Conservation (phyloP, 768 basidiomycete species). For the Tubosaeta sp. region DNA sequence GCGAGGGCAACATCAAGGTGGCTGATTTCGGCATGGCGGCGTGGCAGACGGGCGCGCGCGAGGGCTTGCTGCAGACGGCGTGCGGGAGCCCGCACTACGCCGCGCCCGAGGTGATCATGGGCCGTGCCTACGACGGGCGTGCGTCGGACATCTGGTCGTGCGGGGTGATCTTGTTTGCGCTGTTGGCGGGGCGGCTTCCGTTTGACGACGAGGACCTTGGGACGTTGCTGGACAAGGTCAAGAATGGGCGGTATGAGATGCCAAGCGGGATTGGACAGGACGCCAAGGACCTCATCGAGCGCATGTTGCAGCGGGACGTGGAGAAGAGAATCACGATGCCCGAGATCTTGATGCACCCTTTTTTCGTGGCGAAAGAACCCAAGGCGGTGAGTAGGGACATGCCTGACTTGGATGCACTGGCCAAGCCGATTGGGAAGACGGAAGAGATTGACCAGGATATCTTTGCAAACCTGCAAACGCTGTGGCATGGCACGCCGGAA, state of each 20-base stretch:
- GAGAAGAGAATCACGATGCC: constrained; percentile 76
- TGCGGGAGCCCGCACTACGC: constrained; percentile 97
- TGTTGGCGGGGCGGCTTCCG: constrained; percentile 84
- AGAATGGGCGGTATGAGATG: constrained; percentile 67
- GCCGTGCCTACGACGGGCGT: constrained; percentile 78
- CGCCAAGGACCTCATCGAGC: constrained; percentile 71
- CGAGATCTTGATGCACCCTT: constrained; percentile 77
- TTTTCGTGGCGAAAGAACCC: constrained; percentile 57
- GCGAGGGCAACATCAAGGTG: constrained; percentile 83
- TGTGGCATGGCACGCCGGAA: constrained; percentile 85
- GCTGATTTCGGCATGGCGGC: constrained; percentile 98
- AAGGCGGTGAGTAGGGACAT: constrained; percentile 40
- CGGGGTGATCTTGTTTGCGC: constrained; percentile 86
- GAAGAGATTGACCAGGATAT: constrained; percentile 85
- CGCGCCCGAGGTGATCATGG: constrained; percentile 85
- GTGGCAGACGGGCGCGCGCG: constrained; percentile 65
- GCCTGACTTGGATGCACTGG: constrained; percentile 64
- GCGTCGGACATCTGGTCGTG: constrained; percentile 97
- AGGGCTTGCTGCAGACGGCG: constrained; percentile 67
- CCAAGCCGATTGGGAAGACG: constrained; percentile 57
- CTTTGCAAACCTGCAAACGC: constrained; percentile 80
- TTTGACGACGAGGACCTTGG: constrained; percentile 88
- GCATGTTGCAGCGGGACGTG: constrained; percentile 79
- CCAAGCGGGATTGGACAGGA: constrained; percentile 62
- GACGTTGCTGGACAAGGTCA: constrained; percentile 77